phyloP scores from a whole-genome alignment of 176 grass and related monocot species.

The Saccharum spontaneum region DNA sequence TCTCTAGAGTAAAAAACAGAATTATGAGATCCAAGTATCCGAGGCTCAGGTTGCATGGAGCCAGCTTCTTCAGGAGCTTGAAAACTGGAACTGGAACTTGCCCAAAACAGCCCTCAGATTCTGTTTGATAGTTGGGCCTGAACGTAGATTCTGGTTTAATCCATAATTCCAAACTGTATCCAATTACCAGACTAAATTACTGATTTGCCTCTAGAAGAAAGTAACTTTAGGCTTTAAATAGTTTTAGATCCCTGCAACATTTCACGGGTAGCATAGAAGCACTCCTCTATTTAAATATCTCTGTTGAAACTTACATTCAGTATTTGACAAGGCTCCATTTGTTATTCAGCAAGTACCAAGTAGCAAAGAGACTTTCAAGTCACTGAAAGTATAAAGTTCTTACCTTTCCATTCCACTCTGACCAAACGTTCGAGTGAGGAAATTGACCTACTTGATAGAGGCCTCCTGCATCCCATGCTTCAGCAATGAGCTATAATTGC shows the following conservation, averaged over 20 bases:
- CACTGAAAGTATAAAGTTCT: slow-evolving; percentile 12
- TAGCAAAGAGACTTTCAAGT: slow-evolving; percentile 9
- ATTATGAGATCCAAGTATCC: not conserved
- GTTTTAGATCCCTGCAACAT: not conserved
- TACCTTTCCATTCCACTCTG: slow-evolving; percentile 99
- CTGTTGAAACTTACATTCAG: not conserved
- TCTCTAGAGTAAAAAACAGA: not conserved
- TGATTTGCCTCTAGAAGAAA: not conserved
- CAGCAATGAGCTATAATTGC: slow-evolving; percentile 83
- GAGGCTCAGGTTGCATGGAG: not conserved
- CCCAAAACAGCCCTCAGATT: not conserved
- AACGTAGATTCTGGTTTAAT: not conserved
- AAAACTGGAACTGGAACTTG: not conserved
- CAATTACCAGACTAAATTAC: not conserved
- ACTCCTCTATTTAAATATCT: not conserved
- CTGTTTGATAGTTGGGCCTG: not conserved
- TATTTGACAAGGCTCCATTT: not conserved
- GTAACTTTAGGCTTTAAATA: not conserved
- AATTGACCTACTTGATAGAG: slow-evolving; percentile 97
- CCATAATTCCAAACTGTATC: not conserved
- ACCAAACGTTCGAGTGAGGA: slow-evolving; percentile 92
- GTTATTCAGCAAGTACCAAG: slow-evolving; percentile 1
- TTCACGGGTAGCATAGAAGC: not conserved
- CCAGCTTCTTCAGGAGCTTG: not conserved
- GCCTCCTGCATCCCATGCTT: slow-evolving; percentile 99